These are phyloP conservation scores for Vigna trinervia DNA, from an alignment of 306 rosid genomes.

Conservation along the genomic window DNA sequence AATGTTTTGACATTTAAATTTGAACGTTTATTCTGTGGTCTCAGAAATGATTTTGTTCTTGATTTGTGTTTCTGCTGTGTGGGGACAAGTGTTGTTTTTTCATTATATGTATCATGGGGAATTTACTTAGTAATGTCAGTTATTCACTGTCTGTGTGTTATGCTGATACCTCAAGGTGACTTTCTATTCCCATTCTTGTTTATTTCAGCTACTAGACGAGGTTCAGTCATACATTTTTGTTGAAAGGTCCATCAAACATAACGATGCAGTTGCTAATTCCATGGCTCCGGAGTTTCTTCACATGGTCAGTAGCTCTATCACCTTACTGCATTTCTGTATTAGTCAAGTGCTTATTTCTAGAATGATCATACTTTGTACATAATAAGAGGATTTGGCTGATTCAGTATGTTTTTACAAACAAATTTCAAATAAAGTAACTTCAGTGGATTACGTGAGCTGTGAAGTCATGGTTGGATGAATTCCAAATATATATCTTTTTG, in stretches of 20 bases:
- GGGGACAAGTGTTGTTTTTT: constrained; percentile 15
- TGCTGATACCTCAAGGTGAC: constrained; percentile 13
- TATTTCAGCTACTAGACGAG: constrained; percentile 79
- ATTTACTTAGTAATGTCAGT: constrained; percentile 8
- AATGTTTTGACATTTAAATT: constrained; percentile 24
- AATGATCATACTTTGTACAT: background rate
- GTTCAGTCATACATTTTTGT: constrained; percentile 88
- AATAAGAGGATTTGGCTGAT: constrained; percentile 24
- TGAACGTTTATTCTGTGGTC: background rate
- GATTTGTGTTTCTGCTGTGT: constrained; percentile 2
- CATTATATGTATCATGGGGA: constrained; percentile 3
- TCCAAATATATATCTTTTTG: background rate
- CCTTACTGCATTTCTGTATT: constrained; percentile 8
- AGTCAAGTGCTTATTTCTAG: constrained; percentile 22
- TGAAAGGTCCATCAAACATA: constrained; percentile 59
- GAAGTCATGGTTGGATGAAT: constrained; percentile 9
- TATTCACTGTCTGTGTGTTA: background rate
- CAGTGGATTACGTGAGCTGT: constrained; percentile 28
- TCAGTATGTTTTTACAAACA: background rate
- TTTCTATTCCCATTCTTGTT: constrained; percentile 36
- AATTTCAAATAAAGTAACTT: constrained; percentile 21
- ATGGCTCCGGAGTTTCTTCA: constrained; percentile 63
- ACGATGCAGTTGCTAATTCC: constrained; percentile 58
- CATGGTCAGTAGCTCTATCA: constrained; percentile 61
- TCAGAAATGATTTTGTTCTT: constrained; percentile 23